Conservation (phyloP, 164 flowering plant genomes). For the Tinospora cordifolia region DNA sequence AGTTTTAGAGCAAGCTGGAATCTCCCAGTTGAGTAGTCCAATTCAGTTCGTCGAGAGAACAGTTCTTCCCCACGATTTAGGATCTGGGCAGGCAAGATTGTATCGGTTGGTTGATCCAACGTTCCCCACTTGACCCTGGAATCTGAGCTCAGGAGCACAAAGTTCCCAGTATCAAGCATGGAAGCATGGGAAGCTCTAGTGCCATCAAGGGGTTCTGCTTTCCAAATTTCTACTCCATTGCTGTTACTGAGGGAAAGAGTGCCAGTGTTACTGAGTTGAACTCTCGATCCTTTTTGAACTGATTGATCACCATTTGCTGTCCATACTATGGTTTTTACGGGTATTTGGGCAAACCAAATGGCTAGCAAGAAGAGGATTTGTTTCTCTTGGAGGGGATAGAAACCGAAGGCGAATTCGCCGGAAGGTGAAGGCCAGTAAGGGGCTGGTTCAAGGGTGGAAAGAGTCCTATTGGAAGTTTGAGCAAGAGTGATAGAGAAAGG, state of each 20-base stretch:
- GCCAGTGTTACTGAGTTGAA: constrained; percentile 6
- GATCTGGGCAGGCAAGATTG: constrained; percentile 36
- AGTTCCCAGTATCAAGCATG: constrained; percentile 46
- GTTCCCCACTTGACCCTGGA: constrained; percentile 20
- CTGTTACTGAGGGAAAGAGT: not conserved
- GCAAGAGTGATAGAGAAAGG: not conserved
- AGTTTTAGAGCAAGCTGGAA: constrained; percentile 19
- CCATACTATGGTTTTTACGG: constrained; percentile 27
- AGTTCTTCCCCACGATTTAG: constrained; percentile 12
- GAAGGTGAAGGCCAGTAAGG: constrained; percentile 25
- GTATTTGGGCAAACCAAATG: constrained; percentile 26
- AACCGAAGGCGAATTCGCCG: constrained; percentile 29
- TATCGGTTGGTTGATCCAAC: constrained; percentile 32
- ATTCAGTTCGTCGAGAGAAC: constrained; percentile 15
- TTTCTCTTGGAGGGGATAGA: constrained; percentile 6
- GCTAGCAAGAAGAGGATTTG: constrained; percentile 17
- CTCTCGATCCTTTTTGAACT: constrained; percentile 12
- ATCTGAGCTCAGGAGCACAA: constrained; percentile 19
- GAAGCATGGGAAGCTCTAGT: constrained; percentile 21
- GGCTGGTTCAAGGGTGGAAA: constrained; percentile 6
- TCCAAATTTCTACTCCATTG: constrained; percentile 6
- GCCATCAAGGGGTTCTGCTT: not conserved
- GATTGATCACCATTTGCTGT: constrained; percentile 15
- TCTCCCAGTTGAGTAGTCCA: constrained; percentile 30
- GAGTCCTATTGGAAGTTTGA: constrained; percentile 5